These are phyloP conservation scores for Arabidopsis lyrata DNA, from an alignment of 441 rosid species.

Conservation along the genomic window DNA sequence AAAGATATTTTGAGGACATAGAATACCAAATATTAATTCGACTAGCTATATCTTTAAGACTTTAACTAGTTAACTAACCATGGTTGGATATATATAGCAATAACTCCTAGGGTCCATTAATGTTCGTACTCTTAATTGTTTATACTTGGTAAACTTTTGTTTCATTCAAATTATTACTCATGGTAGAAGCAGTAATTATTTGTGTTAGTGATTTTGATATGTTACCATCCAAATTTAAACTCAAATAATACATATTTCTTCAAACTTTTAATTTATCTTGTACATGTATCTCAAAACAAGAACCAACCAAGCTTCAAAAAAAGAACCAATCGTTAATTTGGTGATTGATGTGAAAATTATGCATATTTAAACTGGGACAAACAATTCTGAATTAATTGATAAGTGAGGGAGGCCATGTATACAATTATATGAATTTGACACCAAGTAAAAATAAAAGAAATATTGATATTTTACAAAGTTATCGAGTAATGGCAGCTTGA, in stretches of 20 bases:
- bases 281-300: not conserved
- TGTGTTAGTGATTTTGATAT: not conserved
- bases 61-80: not conserved
- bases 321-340: not conserved
- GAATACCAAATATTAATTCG: too few species aligned
- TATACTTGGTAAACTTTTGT: not conserved
- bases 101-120: not conserved
- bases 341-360: constrained; percentile 3
- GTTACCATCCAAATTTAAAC: not conserved
- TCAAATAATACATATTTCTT: not conserved
- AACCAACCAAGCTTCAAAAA: not conserved
- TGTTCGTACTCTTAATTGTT: not conserved
- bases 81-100: not conserved
- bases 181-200: not conserved
- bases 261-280: not conserved
- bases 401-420: constrained; percentile 14
- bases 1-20: too few species aligned
- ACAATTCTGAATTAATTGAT: constrained; percentile 1
- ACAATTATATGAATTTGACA: constrained; percentile 18
- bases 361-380: constrained; percentile 2
- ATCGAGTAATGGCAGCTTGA: constrained; percentile 39
- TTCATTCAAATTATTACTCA: too few species aligned
- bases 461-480: constrained; percentile 20
- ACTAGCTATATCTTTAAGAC: too few species aligned
- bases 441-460: constrained; percentile 4